Conservation (phyloP, 305 asterid genomes). For the Ajuga reptans region DNA sequence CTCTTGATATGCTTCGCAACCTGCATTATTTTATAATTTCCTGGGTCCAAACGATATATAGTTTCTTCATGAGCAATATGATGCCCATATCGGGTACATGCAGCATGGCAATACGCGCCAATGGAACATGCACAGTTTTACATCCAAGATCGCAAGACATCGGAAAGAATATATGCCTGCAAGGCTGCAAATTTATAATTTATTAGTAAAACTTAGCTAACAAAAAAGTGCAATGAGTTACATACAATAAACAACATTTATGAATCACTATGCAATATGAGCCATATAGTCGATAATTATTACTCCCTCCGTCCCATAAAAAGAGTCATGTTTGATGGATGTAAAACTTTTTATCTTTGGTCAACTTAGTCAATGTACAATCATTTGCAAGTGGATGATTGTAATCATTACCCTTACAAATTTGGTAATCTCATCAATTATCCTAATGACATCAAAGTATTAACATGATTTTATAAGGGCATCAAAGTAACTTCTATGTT, state of each 20-base stretch:
- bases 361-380: no score
- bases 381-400: no score
- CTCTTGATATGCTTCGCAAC: constrained; percentile 14
- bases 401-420: no score
- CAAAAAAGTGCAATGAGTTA: not conserved
- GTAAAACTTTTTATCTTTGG: no score
- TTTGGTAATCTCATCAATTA: no score
- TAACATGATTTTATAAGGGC: no score
- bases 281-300: not conserved
- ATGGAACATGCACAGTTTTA: not conserved
- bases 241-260: not conserved
- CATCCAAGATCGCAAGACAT: not conserved
- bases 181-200: not conserved
- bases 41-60: not conserved
- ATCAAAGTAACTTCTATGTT: no score
- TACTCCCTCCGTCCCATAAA: no score
- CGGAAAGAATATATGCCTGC: not conserved
- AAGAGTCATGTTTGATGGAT: no score
- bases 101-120: constrained; percentile 8
- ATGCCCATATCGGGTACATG: constrained; percentile 2
- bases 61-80: not conserved
- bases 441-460: no score
- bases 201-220: not conserved
- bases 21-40: constrained; percentile 16
- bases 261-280: not conserved